Conservation (phyloP, 2,329 filamentous ascomycete genomes). For the Fusarium buharicum region DNA sequence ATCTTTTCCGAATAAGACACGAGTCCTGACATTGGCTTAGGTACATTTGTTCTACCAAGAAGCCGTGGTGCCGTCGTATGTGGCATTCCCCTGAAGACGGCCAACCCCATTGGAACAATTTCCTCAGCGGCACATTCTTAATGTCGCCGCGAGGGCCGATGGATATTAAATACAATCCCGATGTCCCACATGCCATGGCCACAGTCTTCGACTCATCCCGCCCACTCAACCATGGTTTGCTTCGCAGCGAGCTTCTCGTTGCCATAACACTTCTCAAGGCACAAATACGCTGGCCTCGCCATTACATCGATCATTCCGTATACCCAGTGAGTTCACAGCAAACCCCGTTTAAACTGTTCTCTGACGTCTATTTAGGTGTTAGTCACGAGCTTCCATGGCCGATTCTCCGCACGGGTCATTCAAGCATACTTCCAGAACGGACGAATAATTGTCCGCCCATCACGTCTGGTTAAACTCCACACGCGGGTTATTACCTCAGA, state of each 20-base stretch:
- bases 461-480: slow-evolving; percentile 22
- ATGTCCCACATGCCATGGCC: not conserved
- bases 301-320: not conserved
- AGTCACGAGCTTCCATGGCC: slow-evolving; percentile 18
- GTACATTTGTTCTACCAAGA: not conserved
- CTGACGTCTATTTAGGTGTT: slow-evolving; percentile 10
- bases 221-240: not conserved
- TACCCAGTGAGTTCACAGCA: not conserved
- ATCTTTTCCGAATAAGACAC: too few relatives aligned
- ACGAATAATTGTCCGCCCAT: slow-evolving; percentile 12
- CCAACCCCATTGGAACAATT: not conserved
- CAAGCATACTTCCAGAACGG: slow-evolving; percentile 20
- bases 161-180: not conserved
- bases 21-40: too few relatives aligned
- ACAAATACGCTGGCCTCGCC: not conserved
- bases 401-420: slow-evolving; percentile 21
- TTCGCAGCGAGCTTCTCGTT: not conserved
- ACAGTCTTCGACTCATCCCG: not conserved
- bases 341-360: not conserved
- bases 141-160: not conserved
- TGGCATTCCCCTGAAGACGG: not conserved
- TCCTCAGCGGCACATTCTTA: not conserved
- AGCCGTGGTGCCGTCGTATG: not conserved
- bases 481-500: slow-evolving; percentile 1
- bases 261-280: not conserved